phyloP scores from a whole-genome alignment of 2,329 filamentous ascomycete species.

The Alternaria rosae region DNA sequence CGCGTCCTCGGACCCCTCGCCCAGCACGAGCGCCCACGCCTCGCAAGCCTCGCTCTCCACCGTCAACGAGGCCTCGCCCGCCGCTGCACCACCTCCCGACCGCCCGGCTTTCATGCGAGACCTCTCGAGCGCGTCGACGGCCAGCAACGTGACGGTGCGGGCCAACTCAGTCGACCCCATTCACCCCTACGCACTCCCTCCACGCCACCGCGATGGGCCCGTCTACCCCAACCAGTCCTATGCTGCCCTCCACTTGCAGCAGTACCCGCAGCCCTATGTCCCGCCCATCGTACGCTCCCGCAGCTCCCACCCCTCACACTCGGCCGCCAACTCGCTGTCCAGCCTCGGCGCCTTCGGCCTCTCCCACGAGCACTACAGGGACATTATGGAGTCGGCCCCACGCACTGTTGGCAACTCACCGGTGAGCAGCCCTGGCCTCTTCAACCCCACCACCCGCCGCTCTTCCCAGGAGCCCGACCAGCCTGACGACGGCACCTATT shows the following conservation, averaged over 20 bases:
- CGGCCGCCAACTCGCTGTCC: conserved; percentile 48
- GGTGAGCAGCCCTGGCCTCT: conserved; percentile 57
- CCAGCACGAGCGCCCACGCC: conserved; percentile 37
- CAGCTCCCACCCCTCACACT: conserved; percentile 53
- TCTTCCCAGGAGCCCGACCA: conserved; percentile 37
- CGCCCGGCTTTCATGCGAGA: conserved; percentile 53
- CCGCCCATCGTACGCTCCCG: conserved; percentile 51
- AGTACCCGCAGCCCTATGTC: conserved; percentile 48
- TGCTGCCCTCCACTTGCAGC: conserved; percentile 57
- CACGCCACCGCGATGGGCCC: conserved; percentile 43
- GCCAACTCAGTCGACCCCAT: conserved; percentile 39
- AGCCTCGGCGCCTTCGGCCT: conserved; percentile 53
- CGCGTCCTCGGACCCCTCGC: conserved; percentile 42
- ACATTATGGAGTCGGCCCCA: conserved; percentile 49
- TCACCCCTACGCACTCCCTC: conserved; percentile 24
- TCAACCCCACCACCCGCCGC: conserved; percentile 48
- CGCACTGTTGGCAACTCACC: conserved; percentile 57
- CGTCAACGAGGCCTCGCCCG: conserved; percentile 14
- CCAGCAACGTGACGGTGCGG: conserved; percentile 53
- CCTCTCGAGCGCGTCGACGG: conserved; percentile 51
- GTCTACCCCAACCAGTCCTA: conserved; percentile 60
- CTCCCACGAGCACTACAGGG: conserved; percentile 40
- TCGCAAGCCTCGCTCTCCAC: conserved; percentile 34
- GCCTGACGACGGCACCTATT: conserved; percentile 52
- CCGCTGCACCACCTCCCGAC: conserved; percentile 27